These are phyloP conservation scores for Macrolepiota dolichaula DNA, from an alignment of 768 basidiomycete species.

Conservation along the genomic window DNA sequence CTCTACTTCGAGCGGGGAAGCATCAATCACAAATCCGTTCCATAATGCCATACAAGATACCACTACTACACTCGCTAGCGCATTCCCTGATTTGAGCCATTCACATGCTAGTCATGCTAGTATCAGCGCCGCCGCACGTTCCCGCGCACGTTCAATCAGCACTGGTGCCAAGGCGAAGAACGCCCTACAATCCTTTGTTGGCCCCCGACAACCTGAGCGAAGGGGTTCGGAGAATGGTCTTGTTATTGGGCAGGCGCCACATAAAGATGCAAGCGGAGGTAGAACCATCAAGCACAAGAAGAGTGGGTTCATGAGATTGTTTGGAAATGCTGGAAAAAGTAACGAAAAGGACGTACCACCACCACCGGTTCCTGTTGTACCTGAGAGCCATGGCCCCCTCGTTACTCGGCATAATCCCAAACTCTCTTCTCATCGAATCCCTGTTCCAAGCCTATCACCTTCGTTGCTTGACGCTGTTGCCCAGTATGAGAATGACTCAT, in stretches of 20 bases:
- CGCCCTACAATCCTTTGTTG: conserved; percentile 41
- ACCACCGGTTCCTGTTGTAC: conserved; percentile 12
- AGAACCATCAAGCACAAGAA: conserved; percentile 71
- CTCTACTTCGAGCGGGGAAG: conserved; percentile 20
- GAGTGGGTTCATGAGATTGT: conserved; percentile 78
- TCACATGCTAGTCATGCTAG: neutral
- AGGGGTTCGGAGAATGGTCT: conserved; percentile 37
- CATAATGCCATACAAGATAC: conserved; percentile 7
- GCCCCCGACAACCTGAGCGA: conserved; percentile 37
- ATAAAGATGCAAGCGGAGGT: conserved; percentile 19
- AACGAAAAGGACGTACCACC: conserved; percentile 54
- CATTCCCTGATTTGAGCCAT: neutral
- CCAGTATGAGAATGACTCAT: conserved; percentile 6
- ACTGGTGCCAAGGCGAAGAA: conserved; percentile 51
- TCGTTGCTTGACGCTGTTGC: conserved; percentile 25
- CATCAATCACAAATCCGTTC: conserved; percentile 27
- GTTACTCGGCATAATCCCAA: conserved; percentile 20
- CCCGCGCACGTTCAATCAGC: conserved; percentile 61
- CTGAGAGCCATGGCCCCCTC: conserved; percentile 17
- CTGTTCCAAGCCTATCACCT: conserved; percentile 38
- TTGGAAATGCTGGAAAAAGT: conserved; percentile 47
- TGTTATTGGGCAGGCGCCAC: conserved; percentile 11
- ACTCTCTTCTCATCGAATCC: conserved; percentile 32
- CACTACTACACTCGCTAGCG: neutral
- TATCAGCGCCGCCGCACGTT: conserved; percentile 14